Conservation (phyloP, 208 protist genomes). For the Leishmania braziliensis region DNA sequence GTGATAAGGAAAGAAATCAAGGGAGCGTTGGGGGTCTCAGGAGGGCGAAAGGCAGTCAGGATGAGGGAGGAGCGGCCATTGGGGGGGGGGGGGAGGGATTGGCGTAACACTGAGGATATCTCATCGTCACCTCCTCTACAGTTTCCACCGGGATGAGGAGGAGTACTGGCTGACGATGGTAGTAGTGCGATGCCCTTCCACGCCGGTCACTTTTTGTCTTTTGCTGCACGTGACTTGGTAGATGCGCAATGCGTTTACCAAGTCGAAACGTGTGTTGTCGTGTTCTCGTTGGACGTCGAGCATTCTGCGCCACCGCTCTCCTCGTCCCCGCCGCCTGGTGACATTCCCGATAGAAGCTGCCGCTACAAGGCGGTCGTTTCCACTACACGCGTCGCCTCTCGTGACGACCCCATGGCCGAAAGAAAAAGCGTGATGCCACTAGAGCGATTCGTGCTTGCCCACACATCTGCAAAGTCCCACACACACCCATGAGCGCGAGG, state of each 20-base stretch:
- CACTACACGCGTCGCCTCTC: not conserved
- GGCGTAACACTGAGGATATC: not conserved
- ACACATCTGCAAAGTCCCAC: not conserved
- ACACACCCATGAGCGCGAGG: not conserved
- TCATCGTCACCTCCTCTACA: not conserved
- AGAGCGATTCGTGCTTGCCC: not conserved
- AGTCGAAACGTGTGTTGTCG: not conserved
- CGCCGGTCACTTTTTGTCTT: not conserved
- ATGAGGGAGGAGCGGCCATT: not conserved
- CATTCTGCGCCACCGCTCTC: not conserved
- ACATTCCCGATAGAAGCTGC: not conserved
- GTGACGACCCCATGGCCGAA: not conserved
- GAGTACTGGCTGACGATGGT: no score
- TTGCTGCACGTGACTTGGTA: not conserved
- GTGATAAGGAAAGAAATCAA: no score
- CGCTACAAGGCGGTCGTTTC: not conserved
- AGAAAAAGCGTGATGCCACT: not conserved
- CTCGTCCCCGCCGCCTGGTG: not conserved
- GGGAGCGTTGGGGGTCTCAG: no score
- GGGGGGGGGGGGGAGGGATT: not conserved
- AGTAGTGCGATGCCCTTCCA: no score
- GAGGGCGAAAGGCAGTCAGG: not conserved
- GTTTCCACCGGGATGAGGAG: no score
- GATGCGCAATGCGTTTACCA: not conserved
- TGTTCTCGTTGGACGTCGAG: not conserved